Evolutionary conservation across 305 asterid genomes (phyloP), one percentile per base, ranked within the genome.

Genomic region (Solanum aculeatissimum): DNA sequence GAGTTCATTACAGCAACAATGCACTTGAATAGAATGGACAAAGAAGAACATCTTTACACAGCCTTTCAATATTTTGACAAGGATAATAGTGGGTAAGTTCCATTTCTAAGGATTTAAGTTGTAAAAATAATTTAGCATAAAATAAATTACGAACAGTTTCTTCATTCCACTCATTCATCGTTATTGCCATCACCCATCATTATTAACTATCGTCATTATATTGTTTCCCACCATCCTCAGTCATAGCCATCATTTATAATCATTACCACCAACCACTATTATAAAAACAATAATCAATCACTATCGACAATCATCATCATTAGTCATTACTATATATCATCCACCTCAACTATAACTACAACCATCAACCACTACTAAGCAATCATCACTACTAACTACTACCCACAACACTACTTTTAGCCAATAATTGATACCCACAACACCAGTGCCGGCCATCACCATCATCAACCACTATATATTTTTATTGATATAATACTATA

Each of bases 1-100:
- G 99, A 96, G 83, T 96, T 96, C 92, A 96, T 96, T n/a, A 96
- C 99, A 80, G 98, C 99, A 75, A 96, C 98, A 85, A 95, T 94
- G 98, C 99, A 96, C 81, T 81, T 96, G 95, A 96, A 96, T 89
- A 93, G 93, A 87, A 95, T 93, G 99, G 99, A 93, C 91, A 92
- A 95, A 87, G 99, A 96, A 91, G 99, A 96, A 83, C 99, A 96
- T 91, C 98, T 96, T 8, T 96, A 93, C 92, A 96, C 98, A 40
- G 99, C 99, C 71, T 96, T 96, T 92, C 99, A 96, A 80, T 95
- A 96, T 82, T 95, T 96, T 79, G 99, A 96, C 84, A 96, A 96
- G 87, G 99, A 96, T 87, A 92, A 94, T 40, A 96, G 99, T 93
- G 98, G 99, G 98, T 95, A 89, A 84, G 3, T 57, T 21, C 23